Base-by-base conservation (phyloP, 495 filamentous ascomycete genomes). In the Penicillium paxilli region DNA sequence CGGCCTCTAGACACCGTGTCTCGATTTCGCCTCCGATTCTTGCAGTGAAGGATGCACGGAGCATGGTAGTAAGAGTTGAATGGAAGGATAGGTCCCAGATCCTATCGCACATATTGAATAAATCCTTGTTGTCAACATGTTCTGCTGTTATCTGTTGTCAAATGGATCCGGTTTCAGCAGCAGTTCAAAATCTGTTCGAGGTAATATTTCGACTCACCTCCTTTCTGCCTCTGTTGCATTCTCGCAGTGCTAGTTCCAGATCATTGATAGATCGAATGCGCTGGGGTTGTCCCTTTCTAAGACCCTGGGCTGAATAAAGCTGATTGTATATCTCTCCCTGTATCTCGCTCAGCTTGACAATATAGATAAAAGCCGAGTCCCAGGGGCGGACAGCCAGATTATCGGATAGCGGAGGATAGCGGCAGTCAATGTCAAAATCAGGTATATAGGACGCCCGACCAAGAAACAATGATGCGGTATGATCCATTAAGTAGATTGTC, bases 381-480 rank as follows among this genome's bases (percentile, higher is more conserved):
- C 63, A 65, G 4, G 59, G 42, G 8, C 54, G 42, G 17, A 58
- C 25, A 10, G 57, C 20, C 11, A 49, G 44, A 24, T 62, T 49
- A 32, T 44, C 40, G 7, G 54, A 58, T 0, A 30, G 6, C 0
- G 41, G 11, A 23, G 63, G 59, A 20, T 46, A 40, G 8, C 48
- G 24, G 0, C 55, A 51, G 38, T 66, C 63, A 8, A 63, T 57
- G 20, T 63, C 63, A 24, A 60, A 58, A 30, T 60, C 59, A 45
- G 60, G 63, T 20, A 66, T 60, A 24, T 49, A 58, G 10, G 60
- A 60, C 3, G 57, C 55, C 5, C 60, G 54, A 0, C 64, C 64
- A 12, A 63, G 37, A 2, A 61, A 40, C 5, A 67, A 52, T 1
- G 57, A 63, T 38, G 60, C 59, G n/a, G 23, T 58, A 25, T 61